Base-by-base conservation (phyloP, 352 stramenopile species). In the Pythium volutum region DNA sequence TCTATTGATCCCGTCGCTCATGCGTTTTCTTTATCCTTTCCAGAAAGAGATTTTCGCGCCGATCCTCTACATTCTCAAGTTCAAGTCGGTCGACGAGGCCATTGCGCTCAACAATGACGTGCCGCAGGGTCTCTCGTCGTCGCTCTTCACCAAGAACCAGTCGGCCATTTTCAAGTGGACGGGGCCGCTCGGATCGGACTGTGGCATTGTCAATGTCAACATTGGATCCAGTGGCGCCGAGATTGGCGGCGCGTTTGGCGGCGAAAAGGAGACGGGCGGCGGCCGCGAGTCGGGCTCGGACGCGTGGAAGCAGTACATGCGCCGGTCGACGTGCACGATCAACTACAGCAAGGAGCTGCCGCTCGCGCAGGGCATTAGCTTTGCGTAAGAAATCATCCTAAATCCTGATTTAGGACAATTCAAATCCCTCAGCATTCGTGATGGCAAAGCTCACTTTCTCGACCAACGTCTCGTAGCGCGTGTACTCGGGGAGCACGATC, bases 251-350 rank as follows among this genome's bases (percentile, higher is more conserved):
- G 91, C 91, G 16, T 98, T 98, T 55, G 91, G 91, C 16, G 91
- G 91, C 22, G 89, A 98, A 60, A 97, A 97, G 75, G 88, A 97
- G 57, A 98, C 91, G 33, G 91, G 91, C 20, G 88, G 90, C 11
- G 91, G 91, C 48, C 85, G 91, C 49, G 91, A 98, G 64, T 96
- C 84, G 23, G 91, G 91, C 52, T 96, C 84, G 56, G 91, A 98
- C 53, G 73, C 88, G 15, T 98, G 91, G 91, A 98, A 97, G 80
- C 85, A 96, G 72, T 98, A 98, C 87, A 97, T 97, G 88, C 88
- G 91, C 31, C 87, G 91, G n/a, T 95, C 83, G 20, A 97, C 91
- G 53, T 97, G 88, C 75, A 97, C 91, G 34, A 85, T 98, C 69
- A 98, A 98, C 76, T 85, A 97, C 73, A 95, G 89, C 71, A 93